Percentiles rank a stretch among this genome's conserved stretches.
Conservation (phyloP, 371 early-diverging fungal species). For the Lichtheimia ramosa region DNA sequence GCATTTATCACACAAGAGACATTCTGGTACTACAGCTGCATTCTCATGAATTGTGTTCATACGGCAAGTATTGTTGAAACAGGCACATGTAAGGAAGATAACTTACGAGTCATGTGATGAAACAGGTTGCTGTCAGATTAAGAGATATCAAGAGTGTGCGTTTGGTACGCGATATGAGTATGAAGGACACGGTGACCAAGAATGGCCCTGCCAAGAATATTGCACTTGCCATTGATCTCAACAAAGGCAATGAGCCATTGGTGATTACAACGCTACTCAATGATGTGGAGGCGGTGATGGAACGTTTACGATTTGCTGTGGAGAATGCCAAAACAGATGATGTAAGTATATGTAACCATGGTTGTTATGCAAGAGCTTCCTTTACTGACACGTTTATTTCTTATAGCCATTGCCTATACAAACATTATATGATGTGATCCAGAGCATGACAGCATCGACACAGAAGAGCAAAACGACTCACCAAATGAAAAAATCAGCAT, state of each 20-base stretch:
- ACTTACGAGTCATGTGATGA: no score
- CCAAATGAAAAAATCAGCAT: conserved; percentile 13
- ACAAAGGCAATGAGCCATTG: conserved; percentile 23
- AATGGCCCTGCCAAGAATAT: conserved; percentile 30
- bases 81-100: no score
- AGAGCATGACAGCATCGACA: conserved; percentile 35
- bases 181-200: conserved; percentile 14
- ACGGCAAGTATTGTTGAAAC: conserved; percentile 21
- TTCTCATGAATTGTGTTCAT: conserved; percentile 43
- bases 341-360: conserved; percentile 11
- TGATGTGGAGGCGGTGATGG: conserved; percentile 38
- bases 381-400: neutral
- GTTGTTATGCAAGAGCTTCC: neutral
- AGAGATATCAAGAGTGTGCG: conserved; percentile 36
- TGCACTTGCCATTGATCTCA: conserved; percentile 38
- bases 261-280: conserved; percentile 41
- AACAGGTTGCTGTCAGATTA: conserved; percentile 30
- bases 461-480: conserved; percentile 27
- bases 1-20: conserved; percentile 47
- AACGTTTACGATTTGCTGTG: conserved; percentile 37
- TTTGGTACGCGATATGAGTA: conserved; percentile 36
- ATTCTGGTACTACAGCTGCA: conserved; percentile 52
- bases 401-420: conserved; percentile 38
- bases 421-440: conserved; percentile 40
- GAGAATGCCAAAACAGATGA: conserved; percentile 37